Evolutionary conservation across 257 asterid species (phyloP), one percentile per base, ranked within the genome.

Genomic region (Scutellaria galericulata): DNA sequence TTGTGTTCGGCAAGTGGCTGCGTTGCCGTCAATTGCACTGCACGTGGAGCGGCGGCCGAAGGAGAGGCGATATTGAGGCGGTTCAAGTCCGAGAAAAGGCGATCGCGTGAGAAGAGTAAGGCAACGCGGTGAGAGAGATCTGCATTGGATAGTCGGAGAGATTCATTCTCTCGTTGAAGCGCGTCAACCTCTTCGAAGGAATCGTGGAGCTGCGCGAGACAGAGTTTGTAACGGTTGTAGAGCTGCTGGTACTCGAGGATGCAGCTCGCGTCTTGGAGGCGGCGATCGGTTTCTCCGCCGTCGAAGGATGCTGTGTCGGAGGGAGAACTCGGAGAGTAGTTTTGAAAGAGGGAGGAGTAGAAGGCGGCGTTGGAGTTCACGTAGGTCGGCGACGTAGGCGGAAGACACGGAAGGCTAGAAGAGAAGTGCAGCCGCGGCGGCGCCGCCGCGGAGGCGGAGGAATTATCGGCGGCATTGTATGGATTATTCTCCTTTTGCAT

Each of bases 171-270:
- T 5, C 68, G 81, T 72, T 87, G 85, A 70, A 89, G 92, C 41
- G 83, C 80, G 39, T 84, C 90, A 13, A 83, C 81, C 79, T 86
- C 92, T 22, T 84, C 87, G 52, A 87, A 68, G 44, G 84, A 68
- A n/a, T 89, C 89, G 47, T 66, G 88, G 51, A 87, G 79, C 81
- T 79, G 92, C 71, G 89, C 80, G 48, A 86, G 81, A 59, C 90
- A 87, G 65, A 83, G 76, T 3, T 79, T 83, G 73, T 89, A 86
- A 9, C 87, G 82, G 64, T 89, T 89, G 83, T 87, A 89, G 51
- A 89, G 96, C 84, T 89, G 96, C 81, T 86, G 95, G 73, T 86
- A 85, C 90, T 88, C 87, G 27, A 86, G 82, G 79, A 83, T 22
- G 70, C 70, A 74, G 78, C 91, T 83, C 9, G 87, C 68, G 13